Percentiles rank a stretch among this genome's conserved stretches.
Conservation (phyloP, 352 stramenopile genomes). For the Saprolegnia parasitica region DNA sequence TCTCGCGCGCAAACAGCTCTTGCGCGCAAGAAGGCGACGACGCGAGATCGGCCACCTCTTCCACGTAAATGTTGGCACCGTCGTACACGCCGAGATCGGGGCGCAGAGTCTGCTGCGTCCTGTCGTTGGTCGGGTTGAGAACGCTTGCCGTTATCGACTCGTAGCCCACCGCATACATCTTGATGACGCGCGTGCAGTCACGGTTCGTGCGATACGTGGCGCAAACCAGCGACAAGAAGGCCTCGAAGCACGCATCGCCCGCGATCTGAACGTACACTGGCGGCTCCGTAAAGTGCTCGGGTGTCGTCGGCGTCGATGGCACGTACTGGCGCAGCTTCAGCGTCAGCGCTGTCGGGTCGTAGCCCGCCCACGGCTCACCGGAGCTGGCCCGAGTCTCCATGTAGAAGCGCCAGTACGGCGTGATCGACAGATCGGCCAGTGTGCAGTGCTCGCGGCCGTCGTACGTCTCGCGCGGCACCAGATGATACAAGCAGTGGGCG, state of each 20-base stretch:
- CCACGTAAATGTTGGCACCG: conserved; percentile 66
- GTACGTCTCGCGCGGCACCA: conserved; percentile 57
- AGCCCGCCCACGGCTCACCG: conserved; percentile 54
- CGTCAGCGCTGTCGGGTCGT: conserved; percentile 61
- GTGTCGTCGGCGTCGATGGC: neutral
- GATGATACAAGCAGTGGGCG: conserved; percentile 72
- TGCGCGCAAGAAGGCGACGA: conserved; percentile 49
- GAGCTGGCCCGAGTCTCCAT: conserved; percentile 53
- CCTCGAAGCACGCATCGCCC: conserved; percentile 46
- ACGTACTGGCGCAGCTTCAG: conserved; percentile 57
- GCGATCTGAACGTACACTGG: conserved; percentile 44
- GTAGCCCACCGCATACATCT: conserved; percentile 64
- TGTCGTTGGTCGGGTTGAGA: conserved; percentile 49
- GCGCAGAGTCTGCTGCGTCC: conserved; percentile 40
- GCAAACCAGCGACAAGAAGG: conserved; percentile 43
- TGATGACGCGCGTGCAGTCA: conserved; percentile 51
- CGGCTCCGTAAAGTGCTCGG: conserved; percentile 23
- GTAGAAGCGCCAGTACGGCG: conserved; percentile 64
- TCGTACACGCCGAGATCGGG: conserved; percentile 63
- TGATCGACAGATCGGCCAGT: conserved; percentile 53
- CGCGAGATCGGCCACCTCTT: conserved; percentile 53
- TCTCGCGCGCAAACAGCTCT: conserved; percentile 62
- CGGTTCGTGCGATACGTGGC: conserved; percentile 48
- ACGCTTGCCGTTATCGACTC: conserved; percentile 57
- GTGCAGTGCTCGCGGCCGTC: conserved; percentile 46